Evolutionary conservation across 805 yeast genomes (phyloP), one percentile per base, ranked within the genome.

Genomic region (Wickerhamiella occidentalis): DNA sequence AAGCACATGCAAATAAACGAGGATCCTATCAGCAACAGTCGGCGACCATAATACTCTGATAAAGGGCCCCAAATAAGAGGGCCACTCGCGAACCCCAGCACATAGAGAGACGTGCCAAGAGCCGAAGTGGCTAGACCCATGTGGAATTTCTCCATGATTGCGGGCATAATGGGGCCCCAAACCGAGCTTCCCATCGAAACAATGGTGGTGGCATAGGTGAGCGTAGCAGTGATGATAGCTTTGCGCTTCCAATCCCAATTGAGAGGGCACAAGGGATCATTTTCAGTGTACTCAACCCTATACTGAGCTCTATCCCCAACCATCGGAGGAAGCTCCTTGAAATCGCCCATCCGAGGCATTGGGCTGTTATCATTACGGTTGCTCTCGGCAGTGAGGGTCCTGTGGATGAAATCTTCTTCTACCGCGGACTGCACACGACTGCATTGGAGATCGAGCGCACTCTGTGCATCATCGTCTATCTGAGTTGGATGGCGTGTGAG

Each of bases 31-130:
- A 79, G 55, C 7, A 80, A 75, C 13, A 72, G 65, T 60, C 74
- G 73, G 64, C 92, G 51, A 47, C 69, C 69, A 49, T 61, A 69
- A 52, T 73, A 57, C 59, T 77, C 80, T 1, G 78, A 73, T 8
- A 76, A 54, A 1, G 82, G 82, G 1, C 82, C 85, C 73, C 79
- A 77, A 11, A 80, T 54, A 61, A 79, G 65, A 2, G 85, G 84
- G 0, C 87, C 88, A 13, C 77, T 63, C 1, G 83, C 84, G 57
- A 79, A 75, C 0, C 87, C 88, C 44, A 79, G 60, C 11, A 80
- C 76, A 55, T 75, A 82, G 13, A 80, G 62, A 0, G 85, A 70
- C 1, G 80, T 73, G 9, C 76, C 71, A 42, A 81, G 64, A 13
- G 75, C 64, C 2, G 79, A 71, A 0, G 71, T 74, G 17, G 72